A percentile compares a stretch with the other conserved stretches of the same genome.
Conservation (phyloP, 495 filamentous ascomycete genomes). For the Penicillium mononematosum region DNA sequence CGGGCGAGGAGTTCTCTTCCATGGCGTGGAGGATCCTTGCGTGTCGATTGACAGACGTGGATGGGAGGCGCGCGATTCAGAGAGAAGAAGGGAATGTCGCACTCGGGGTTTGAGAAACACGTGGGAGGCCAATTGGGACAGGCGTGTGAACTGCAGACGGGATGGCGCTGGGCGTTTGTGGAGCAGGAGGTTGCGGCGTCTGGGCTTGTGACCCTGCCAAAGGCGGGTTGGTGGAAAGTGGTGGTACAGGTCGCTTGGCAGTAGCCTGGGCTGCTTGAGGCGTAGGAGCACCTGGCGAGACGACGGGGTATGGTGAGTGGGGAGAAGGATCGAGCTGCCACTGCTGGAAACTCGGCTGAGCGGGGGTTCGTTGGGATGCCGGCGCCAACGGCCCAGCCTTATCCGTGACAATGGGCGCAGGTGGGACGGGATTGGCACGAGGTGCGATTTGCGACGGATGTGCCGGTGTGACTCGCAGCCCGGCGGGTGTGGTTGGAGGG, state of each 20-base stretch:
- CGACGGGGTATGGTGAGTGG: slow-evolving; percentile 39
- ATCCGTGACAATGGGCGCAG: slow-evolving; percentile 17
- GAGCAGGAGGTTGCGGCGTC: slow-evolving; percentile 21
- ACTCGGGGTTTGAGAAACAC: slow-evolving; percentile 33
- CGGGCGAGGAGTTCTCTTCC: slow-evolving; percentile 44
- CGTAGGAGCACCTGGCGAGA: slow-evolving; percentile 21
- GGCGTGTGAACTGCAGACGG: slow-evolving; percentile 26
- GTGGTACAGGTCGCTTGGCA: slow-evolving; percentile 24
- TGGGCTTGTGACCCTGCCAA: slow-evolving; percentile 8
- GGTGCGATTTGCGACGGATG: slow-evolving; percentile 32
- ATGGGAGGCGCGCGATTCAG: slow-evolving; percentile 29
- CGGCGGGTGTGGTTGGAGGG: slow-evolving; percentile 22
- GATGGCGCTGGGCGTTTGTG: slow-evolving; percentile 33
- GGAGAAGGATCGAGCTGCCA: slow-evolving; percentile 40
- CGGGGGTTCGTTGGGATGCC: slow-evolving; percentile 25
- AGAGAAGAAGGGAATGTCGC: slow-evolving; percentile 28
- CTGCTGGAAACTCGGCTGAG: slow-evolving; percentile 43
- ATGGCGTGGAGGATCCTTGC: slow-evolving; percentile 47
- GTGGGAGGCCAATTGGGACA: slow-evolving; percentile 23
- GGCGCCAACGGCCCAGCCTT: slow-evolving; percentile 19
- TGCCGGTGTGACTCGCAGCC: slow-evolving; percentile 20
- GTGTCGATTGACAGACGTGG: slow-evolving; percentile 46
- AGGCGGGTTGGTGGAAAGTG: slow-evolving; percentile 13
- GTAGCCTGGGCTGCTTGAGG: slow-evolving; percentile 16
- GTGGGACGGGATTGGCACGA: slow-evolving; percentile 18